Conservation (phyloP, 1,284 basidiomycete genomes). For the Hypsizygus ulmarius region DNA sequence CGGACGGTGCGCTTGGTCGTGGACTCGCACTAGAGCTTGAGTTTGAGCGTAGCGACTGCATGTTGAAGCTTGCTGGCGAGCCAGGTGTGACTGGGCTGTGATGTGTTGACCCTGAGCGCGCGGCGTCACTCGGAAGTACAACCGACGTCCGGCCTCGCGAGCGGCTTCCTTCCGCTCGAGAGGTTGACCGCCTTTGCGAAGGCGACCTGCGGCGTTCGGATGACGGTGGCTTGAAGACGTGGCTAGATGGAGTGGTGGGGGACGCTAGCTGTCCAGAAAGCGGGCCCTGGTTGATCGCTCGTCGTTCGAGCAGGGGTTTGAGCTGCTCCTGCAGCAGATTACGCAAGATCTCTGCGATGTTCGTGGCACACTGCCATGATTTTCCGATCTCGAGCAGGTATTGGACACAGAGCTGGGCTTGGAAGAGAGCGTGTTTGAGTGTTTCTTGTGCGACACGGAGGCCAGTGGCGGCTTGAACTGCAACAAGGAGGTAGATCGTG, state of each 20-base stretch:
- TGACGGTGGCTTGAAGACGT: not conserved
- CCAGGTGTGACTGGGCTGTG: conserved; percentile 8
- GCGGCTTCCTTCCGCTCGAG: conserved; percentile 6
- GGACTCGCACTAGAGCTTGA: conserved; percentile 2
- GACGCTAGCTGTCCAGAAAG: not conserved
- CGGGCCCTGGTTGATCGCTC: conserved; percentile 12
- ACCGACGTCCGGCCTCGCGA: conserved; percentile 4
- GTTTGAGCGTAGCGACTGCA: conserved; percentile 6
- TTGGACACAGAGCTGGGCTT: conserved; percentile 44
- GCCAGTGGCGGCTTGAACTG: conserved; percentile 51
- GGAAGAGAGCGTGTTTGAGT: conserved; percentile 37
- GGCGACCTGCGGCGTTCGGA: conserved; percentile 13
- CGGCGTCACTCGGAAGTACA: not conserved
- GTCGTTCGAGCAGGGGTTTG: conserved; percentile 33
- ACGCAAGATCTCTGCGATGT: conserved; percentile 45
- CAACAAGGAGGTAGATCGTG: conserved; percentile 57
- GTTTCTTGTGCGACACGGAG: conserved; percentile 38
- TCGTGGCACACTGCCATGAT: conserved; percentile 50
- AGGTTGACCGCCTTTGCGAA: conserved; percentile 8
- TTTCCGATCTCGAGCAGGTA: conserved; percentile 49
- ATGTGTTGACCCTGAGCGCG: not conserved
- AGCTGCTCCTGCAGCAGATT: conserved; percentile 36
- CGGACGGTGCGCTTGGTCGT: no score
- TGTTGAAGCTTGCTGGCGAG: conserved; percentile 10
- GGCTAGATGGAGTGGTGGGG: not conserved